Conservation (phyloP, 768 basidiomycete species). For the Cantharellus cinnabarinus region DNA sequence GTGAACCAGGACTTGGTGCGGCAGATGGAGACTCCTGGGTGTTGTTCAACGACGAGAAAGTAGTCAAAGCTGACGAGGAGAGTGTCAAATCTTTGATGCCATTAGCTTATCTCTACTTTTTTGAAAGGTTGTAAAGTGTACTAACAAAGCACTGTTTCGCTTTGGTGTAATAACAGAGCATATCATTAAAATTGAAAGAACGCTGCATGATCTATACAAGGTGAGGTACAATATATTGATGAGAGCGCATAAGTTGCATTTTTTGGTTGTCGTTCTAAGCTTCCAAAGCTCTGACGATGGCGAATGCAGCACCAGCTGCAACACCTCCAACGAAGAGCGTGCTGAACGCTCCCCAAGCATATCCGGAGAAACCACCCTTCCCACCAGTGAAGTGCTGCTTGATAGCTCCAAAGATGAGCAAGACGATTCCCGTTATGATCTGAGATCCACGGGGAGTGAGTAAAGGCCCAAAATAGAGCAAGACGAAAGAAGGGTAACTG, state of each 20-base stretch:
- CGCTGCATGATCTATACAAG: too few relatives aligned
- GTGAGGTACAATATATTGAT: too few relatives aligned
- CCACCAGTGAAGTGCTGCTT: constrained; percentile 76
- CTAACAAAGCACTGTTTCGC: background rate
- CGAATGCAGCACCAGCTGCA: constrained; percentile 61
- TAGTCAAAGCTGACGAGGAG: constrained; percentile 68
- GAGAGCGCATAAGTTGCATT: too few relatives aligned
- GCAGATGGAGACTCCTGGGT: constrained; percentile 42
- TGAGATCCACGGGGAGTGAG: constrained; percentile 4
- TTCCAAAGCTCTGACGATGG: constrained; percentile 33
- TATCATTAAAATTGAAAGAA: background rate
- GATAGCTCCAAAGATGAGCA: constrained; percentile 78
- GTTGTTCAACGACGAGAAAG: constrained; percentile 91
- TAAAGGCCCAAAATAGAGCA: background rate
- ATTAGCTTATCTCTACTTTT: constrained; percentile 86
- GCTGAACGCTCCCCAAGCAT: constrained; percentile 70
- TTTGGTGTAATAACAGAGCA: background rate
- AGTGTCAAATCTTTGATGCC: constrained; percentile 65
- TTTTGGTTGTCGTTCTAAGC: background rate
- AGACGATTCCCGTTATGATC: constrained; percentile 60
- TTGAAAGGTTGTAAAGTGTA: constrained; percentile 35
- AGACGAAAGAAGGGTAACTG: constrained; percentile 11
- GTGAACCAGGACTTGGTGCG: constrained; percentile 6
- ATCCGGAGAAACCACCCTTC: constrained; percentile 46
- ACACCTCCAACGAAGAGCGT: constrained; percentile 79